These are phyloP conservation scores for Naumovozyma baii DNA, from an alignment of 805 yeast species.

Conservation along the genomic window DNA sequence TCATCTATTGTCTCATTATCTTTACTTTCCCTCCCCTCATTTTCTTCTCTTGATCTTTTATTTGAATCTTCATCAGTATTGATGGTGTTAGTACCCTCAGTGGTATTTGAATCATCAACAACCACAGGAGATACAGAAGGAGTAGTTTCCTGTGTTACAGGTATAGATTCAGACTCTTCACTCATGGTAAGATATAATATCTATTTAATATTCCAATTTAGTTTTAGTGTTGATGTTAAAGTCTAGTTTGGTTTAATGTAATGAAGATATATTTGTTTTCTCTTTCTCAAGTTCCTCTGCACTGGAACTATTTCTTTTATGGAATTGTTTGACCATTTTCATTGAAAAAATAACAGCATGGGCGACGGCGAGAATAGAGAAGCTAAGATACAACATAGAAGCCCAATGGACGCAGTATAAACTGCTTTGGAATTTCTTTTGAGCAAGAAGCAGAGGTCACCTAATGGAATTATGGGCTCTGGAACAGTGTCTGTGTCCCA, in stretches of 20 bases:
- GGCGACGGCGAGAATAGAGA: too few relatives aligned
- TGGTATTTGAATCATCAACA: not conserved
- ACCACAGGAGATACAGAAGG: not conserved
- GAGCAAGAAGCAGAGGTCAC: too few relatives aligned
- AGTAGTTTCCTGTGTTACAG: not conserved
- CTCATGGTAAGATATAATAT: not conserved
- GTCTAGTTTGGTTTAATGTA: too few relatives aligned
- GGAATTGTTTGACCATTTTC: too few relatives aligned
- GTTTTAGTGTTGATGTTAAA: not conserved
- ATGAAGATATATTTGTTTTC: too few relatives aligned
- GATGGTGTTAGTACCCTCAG: not conserved
- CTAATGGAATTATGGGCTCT: not conserved
- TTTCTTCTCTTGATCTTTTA: constrained; percentile 1
- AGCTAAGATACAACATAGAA: too few relatives aligned
- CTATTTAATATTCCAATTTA: not conserved
- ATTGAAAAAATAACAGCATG: not conserved
- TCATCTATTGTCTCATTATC: not conserved
- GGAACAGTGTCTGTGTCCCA: constrained; percentile 6
- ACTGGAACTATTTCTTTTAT: too few relatives aligned
- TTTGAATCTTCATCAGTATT: not conserved
- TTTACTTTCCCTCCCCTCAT: constrained; percentile 1
- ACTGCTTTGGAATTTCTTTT: too few relatives aligned
- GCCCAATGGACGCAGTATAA: too few relatives aligned
- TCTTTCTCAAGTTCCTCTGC: too few relatives aligned
- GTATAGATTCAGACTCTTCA: not conserved